Conservation (phyloP, 2,329 filamentous ascomycete genomes). For the Ophiostoma quercus region DNA sequence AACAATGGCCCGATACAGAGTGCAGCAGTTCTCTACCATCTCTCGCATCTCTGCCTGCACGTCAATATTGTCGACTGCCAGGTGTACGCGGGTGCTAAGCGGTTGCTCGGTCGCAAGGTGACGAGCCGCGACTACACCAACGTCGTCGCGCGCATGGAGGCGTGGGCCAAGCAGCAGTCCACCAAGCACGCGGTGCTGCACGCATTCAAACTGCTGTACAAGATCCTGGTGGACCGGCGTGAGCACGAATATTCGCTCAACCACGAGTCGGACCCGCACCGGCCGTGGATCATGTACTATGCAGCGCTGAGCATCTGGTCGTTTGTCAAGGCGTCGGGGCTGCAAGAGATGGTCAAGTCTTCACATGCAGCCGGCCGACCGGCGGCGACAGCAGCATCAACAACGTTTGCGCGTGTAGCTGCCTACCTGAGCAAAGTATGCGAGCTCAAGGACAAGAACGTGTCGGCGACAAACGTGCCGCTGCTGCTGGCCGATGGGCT, state of each 20-base stretch:
- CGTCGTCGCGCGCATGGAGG: slow-evolving; percentile 68
- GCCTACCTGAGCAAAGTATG: slow-evolving; percentile 59
- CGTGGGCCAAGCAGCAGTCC: slow-evolving; percentile 69
- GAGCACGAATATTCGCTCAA: slow-evolving; percentile 60
- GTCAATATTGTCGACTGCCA: slow-evolving; percentile 87
- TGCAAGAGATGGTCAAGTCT: background rate
- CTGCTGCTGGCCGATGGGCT: slow-evolving; percentile 51
- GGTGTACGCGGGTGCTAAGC: slow-evolving; percentile 75
- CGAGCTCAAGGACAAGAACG: slow-evolving; percentile 62
- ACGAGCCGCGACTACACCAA: slow-evolving; percentile 68
- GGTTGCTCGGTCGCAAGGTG: slow-evolving; percentile 67
- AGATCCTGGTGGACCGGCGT: slow-evolving; percentile 59
- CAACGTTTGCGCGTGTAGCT: slow-evolving; percentile 32
- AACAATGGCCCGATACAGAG: slow-evolving; percentile 65
- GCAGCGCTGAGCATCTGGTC: slow-evolving; percentile 81
- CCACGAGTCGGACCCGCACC: slow-evolving; percentile 74
- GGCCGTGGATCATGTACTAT: slow-evolving; percentile 88
- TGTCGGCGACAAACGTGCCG: background rate
- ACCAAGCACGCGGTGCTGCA: slow-evolving; percentile 81
- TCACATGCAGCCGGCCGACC: background rate
- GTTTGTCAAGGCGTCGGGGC: slow-evolving; percentile 72
- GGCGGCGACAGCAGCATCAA: too few relatives aligned
- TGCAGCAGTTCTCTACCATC: slow-evolving; percentile 72
- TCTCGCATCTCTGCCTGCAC: slow-evolving; percentile 85
- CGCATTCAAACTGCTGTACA: slow-evolving; percentile 71